These are phyloP conservation scores for Helicostylum pulchrum DNA, from an alignment of 192 early-diverging fungal species.

Conservation along the genomic window DNA sequence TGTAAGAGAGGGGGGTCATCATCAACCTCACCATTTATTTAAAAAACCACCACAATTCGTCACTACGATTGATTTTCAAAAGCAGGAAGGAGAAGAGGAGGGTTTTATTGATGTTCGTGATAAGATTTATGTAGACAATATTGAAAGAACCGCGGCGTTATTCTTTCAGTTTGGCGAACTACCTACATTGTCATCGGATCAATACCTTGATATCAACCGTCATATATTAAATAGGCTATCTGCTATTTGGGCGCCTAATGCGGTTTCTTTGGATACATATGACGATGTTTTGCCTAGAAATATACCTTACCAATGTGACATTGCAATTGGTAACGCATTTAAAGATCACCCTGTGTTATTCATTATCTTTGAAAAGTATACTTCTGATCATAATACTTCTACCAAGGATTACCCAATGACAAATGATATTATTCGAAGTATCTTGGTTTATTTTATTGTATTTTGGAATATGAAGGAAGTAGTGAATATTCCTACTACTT, in stretches of 20 bases:
- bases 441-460: conserved; percentile 33
- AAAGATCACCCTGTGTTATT: conserved; percentile 32
- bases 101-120: conserved; percentile 20
- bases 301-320: conserved; percentile 25
- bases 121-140: conserved; percentile 33
- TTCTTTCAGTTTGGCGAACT: conserved; percentile 8
- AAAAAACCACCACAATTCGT: conserved; percentile 22
- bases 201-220: conserved; percentile 1
- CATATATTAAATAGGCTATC: conserved; percentile 6
- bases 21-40: background rate
- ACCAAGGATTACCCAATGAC: background rate
- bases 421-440: conserved; percentile 21
- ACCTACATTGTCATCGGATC: background rate
- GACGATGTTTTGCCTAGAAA: conserved; percentile 28
- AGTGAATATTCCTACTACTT: conserved; percentile 1
- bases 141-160: conserved; percentile 21
- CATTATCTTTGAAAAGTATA: conserved; percentile 17
- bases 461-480: conserved; percentile 37
- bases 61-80: conserved; percentile 6
- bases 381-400: background rate
- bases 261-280: conserved; percentile 21
- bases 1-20: background rate
- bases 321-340: conserved; percentile 30
- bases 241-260: conserved; percentile 20
- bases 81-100: conserved; percentile 13